Conservation (phyloP, 2,329 filamentous ascomycete genomes). For the Paecilomyces formosus region DNA sequence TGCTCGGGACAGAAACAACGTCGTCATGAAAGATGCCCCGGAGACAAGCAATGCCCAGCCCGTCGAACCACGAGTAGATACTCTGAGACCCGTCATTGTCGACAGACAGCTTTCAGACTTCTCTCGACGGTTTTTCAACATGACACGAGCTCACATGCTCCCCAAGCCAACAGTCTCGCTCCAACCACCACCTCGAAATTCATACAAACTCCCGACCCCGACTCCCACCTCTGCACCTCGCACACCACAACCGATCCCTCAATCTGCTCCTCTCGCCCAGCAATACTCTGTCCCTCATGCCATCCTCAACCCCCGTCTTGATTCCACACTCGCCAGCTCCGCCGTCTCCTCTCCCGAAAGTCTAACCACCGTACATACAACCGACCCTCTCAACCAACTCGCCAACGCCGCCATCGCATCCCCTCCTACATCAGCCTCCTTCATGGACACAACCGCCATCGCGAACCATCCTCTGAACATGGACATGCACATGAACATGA, state of each 20-base stretch:
- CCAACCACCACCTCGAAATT: conserved; percentile 15
- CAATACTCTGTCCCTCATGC: background rate
- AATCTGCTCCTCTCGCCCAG: background rate
- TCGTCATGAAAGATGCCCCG: conserved; percentile 2
- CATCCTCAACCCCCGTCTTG: background rate
- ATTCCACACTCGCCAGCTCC: conserved; percentile 6
- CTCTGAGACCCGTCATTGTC: conserved; percentile 2
- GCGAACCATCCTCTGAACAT: background rate
- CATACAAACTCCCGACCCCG: conserved; percentile 13
- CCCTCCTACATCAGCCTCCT: conserved; percentile 9
- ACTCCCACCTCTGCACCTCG: conserved; percentile 2
- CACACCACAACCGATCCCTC: conserved; percentile 1
- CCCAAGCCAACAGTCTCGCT: conserved; percentile 15
- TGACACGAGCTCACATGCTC: conserved; percentile 24
- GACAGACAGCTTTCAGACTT: conserved; percentile 21
- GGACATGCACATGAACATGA: background rate
- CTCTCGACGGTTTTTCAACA: conserved; percentile 26
- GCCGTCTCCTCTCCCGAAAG: conserved; percentile 10
- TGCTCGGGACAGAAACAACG: conserved; percentile 7
- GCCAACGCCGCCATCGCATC: conserved; percentile 3
- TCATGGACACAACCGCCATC: conserved; percentile 11
- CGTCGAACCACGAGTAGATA: background rate
- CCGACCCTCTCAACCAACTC: conserved; percentile 3
- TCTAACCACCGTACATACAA: conserved; percentile 4
- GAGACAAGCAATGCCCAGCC: background rate